phyloP scores from a whole-genome alignment of 306 rosid species.

The Rosa persica region DNA sequence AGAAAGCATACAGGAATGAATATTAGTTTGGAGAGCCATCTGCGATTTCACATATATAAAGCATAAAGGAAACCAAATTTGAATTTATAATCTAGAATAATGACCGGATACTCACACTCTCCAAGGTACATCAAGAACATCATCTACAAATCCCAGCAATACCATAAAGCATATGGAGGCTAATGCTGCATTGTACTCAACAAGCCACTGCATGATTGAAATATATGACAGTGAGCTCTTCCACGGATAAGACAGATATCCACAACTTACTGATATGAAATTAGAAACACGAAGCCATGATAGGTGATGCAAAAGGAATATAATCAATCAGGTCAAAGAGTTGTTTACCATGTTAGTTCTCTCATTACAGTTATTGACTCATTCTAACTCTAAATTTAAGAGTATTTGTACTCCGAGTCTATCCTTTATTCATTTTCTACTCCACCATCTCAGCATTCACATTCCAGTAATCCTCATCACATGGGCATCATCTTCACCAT shows the following conservation, averaged over 20 bases:
- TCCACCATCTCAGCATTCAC: neutral
- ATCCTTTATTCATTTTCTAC: neutral
- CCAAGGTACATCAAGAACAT: conserved; percentile 98
- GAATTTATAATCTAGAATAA: neutral
- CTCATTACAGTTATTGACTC: neutral
- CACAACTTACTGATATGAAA: conserved; percentile 3
- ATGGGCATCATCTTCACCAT: neutral
- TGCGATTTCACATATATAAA: neutral
- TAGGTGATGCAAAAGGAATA: neutral
- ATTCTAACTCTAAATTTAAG: neutral
- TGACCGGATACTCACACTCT: conserved; percentile 75
- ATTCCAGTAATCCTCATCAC: neutral
- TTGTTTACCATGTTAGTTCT: neutral
- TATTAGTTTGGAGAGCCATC: conserved; percentile 25
- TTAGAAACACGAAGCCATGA: neutral
- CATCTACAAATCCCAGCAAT: conserved; percentile 96
- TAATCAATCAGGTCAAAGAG: neutral
- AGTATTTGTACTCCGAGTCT: neutral
- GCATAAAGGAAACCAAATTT: neutral
- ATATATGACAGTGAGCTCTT: conserved; percentile 18
- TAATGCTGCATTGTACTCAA: conserved; percentile 94
- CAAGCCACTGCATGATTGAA: conserved; percentile 87
- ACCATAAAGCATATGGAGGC: conserved; percentile 90
- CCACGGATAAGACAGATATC: neutral
- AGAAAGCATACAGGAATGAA: conserved; percentile 22